Evolutionary conservation across 78 protist species (phyloP).

Genomic region (Fonticula alba): DNA sequence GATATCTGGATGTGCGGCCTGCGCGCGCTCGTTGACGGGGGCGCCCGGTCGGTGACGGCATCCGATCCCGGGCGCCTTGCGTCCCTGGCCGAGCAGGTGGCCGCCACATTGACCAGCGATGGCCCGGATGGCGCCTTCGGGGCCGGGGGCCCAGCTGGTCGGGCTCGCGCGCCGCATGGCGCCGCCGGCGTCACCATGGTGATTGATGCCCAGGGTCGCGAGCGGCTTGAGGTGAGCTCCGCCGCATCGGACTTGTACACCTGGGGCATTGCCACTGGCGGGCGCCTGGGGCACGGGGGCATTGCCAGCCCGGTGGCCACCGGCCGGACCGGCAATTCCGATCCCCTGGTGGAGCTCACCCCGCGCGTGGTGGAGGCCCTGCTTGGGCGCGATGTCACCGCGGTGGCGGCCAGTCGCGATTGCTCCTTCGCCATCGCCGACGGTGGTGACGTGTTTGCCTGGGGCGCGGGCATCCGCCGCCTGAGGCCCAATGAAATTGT

Average conservation of each 20-base stretch:
- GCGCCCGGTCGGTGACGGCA: neutral
- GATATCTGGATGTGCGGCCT: neutral
- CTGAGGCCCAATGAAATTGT: neutral
- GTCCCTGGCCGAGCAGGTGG: too few relatives aligned
- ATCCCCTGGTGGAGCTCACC: neutral
- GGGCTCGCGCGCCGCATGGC: neutral
- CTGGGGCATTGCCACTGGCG: too few relatives aligned
- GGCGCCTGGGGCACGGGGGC: too few relatives aligned
- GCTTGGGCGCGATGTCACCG: neutral
- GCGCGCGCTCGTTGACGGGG: neutral
- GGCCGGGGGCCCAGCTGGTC: neutral
- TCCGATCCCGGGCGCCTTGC: neutral
- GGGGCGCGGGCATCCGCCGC: neutral
- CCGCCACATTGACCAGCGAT: too few relatives aligned
- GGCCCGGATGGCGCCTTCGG: neutral
- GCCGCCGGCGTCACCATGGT: neutral
- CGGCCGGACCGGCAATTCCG: neutral
- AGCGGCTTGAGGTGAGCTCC: neutral
- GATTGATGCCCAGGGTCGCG: neutral
- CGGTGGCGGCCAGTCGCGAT: neutral
- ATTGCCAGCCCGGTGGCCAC: too few relatives aligned
- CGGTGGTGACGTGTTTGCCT: conserved; percentile 1
- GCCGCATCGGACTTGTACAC: conserved; percentile 2
- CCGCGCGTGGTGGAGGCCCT: conserved; percentile 11
- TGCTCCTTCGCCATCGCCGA: neutral